These are phyloP conservation scores for Fusarium anguioides DNA, from an alignment of 2,329 filamentous ascomycete species.

Conservation along the genomic window DNA sequence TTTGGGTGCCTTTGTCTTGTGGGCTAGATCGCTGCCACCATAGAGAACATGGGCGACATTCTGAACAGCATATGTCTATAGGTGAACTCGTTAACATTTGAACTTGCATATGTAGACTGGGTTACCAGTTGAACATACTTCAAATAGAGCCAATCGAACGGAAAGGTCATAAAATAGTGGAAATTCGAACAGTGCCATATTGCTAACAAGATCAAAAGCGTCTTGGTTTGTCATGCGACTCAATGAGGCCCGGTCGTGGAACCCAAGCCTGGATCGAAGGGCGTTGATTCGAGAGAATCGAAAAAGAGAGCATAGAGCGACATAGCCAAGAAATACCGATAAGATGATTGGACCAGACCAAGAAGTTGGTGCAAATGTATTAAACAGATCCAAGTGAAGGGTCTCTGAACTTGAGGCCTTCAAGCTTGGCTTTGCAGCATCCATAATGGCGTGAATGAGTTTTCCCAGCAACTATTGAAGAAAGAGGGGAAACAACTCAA, in stretches of 20 bases:
- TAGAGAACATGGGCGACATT: slow-evolving; percentile 53
- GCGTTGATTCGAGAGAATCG: slow-evolving; percentile 51
- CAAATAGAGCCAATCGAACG: slow-evolving; percentile 55
- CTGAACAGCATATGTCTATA: slow-evolving; percentile 55
- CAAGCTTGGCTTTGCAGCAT: slow-evolving; percentile 12
- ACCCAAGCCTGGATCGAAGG: slow-evolving; percentile 48
- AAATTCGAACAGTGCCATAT: slow-evolving; percentile 51
- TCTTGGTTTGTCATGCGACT: slow-evolving; percentile 56
- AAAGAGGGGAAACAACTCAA: neutral
- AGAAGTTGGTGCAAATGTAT: slow-evolving; percentile 13
- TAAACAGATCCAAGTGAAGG: neutral
- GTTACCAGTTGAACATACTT: slow-evolving; percentile 43
- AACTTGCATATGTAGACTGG: neutral
- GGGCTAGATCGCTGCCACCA: slow-evolving; percentile 51
- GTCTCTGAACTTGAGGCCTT: slow-evolving; percentile 13
- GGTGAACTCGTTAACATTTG: neutral
- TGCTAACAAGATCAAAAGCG: slow-evolving; percentile 57
- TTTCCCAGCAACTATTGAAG: neutral
- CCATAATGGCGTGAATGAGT: slow-evolving; percentile 6
- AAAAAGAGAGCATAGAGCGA: slow-evolving; percentile 50
- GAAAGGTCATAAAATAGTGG: slow-evolving; percentile 52
- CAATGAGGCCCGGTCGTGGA: slow-evolving; percentile 51
- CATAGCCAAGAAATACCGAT: slow-evolving; percentile 47
- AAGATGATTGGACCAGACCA: slow-evolving; percentile 30
- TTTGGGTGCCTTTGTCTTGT: slow-evolving; percentile 49